These are phyloP conservation scores for Kluyveromyces siamensis DNA, from an alignment of 805 yeast species.

Conservation along the genomic window DNA sequence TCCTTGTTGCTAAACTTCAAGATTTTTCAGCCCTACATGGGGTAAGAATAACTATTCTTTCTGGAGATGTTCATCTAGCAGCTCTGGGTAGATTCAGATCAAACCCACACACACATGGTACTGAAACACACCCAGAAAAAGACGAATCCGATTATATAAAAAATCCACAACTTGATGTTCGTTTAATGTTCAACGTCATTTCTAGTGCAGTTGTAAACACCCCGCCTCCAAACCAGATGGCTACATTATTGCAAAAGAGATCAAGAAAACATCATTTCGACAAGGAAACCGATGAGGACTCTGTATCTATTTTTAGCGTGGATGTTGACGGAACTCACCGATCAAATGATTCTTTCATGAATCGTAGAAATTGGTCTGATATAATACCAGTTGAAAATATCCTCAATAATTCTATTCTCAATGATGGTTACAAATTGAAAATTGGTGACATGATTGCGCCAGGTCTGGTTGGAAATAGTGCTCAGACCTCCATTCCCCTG, in stretches of 20 bases:
- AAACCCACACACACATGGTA: slow-evolving; percentile 38
- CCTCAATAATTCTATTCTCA: slow-evolving; percentile 13
- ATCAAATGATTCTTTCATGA: slow-evolving; percentile 38
- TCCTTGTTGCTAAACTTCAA: slow-evolving; percentile 49
- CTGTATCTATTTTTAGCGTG: slow-evolving; percentile 57
- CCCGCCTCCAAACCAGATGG: slow-evolving; percentile 89
- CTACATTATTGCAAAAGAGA: slow-evolving; percentile 58
- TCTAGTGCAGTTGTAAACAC: slow-evolving; percentile 87
- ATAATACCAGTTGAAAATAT: slow-evolving; percentile 43
- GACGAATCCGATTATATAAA: slow-evolving; percentile 33
- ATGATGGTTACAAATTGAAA: slow-evolving; percentile 6
- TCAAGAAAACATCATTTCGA: slow-evolving; percentile 62
- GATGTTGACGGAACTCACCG: slow-evolving; percentile 51
- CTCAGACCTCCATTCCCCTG: slow-evolving; percentile 36
- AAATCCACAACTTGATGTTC: slow-evolving; percentile 59
- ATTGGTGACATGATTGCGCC: slow-evolving; percentile 18
- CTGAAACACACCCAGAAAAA: slow-evolving; percentile 28
- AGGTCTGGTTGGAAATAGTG: slow-evolving; percentile 24
- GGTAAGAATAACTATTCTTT: slow-evolving; percentile 70
- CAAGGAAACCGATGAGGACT: slow-evolving; percentile 62
- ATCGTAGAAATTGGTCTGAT: slow-evolving; percentile 67
- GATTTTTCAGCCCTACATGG: slow-evolving; percentile 56
- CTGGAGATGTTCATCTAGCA: slow-evolving; percentile 92
- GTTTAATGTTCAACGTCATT: slow-evolving; percentile 73
- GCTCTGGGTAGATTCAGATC: slow-evolving; percentile 72